Evolutionary conservation across 441 rosid genomes (phyloP), one percentile per base, ranked within the genome.

Genomic region (Gossypium gossypioides): DNA sequence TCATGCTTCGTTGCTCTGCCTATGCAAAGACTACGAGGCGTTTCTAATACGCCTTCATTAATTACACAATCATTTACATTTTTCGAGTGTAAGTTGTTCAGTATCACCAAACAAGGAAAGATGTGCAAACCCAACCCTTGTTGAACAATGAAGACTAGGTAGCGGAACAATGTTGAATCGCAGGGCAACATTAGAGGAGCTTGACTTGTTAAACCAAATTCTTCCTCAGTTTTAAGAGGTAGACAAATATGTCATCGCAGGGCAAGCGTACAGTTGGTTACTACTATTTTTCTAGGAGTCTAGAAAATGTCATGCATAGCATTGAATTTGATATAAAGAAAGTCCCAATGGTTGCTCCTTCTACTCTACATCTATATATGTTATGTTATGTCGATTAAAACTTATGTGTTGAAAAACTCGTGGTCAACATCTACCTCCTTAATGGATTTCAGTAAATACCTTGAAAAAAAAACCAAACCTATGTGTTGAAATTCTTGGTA

Each of bases 131-230:
- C 74, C 6, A 48, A 16, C n/a, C 8, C 6, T 37, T 69, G 4
- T 62, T 56, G 57, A 48, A 82, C 57, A 54, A 75, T 63, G 22
- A 64, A 63, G 18, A 77, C 37, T 10, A 55, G 40, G 8, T 81
- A 71, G n/a, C 79, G 74, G 78, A 82, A 66, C 63, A 79, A 52
- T 22, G 62, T 54, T 21, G 83, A 78, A 71, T 84, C 81, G 50
- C 87, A 82, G 2, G 89, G 83, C 72, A 86, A 52, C n/a, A 46
- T 81, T 63, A 86, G 70, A 16, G 80, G 87, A 0, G 76, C 15
- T 3, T 12, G 10, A 29, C 34, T 29, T 29, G 34, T 4, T 29
- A 29, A 29, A 29, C 34, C 34, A 4, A 29, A 29, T 4, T 29
- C 34, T 29, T 29, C 32, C 32, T 29, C 32, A 29, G 32, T 4